Evolutionary conservation across 1,139 yeast species (phyloP), one percentile per base, ranked within the genome.

Genomic region (Petasospora fabianii): DNA sequence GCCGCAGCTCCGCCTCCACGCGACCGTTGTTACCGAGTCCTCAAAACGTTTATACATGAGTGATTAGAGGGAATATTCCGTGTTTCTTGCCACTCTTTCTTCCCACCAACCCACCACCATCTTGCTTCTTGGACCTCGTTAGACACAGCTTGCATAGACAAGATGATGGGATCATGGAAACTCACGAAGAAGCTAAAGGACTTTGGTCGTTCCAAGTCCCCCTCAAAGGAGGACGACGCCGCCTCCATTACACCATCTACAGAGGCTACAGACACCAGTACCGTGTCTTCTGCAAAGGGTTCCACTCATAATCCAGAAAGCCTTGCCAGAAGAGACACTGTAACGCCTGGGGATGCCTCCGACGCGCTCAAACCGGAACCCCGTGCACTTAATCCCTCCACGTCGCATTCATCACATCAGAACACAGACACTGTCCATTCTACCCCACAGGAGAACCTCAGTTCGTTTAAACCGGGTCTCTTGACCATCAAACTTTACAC

Each of bases 401-500:
- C 47, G 2, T 38, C 46, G 6, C 43, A 36, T 11, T 42, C 46
- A 4, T 47, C 52, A n/a, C 33, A 30, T 12, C 30, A 31, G 7
- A 31, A 24, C 29, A 38, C 46, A 9, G 13, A 16, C 2, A 19
- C 24, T 3, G 34, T 21, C 21, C 21, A 21, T n/a, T 4, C 35
- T 13, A 20, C 21, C 3, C 40, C n/a, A 14, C 32, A 41, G 5
- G 48, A 46, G 10, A 44, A 41, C 32, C 20, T 40, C 24, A 48
- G 43, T 11, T 53, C 66, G 3, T 59, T 68, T 38, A 66, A 65
- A 32, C 92, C 94, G 0, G 95, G 94, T 0, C 61, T 84, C 21
- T 67, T 84, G 39, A 80, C 85, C 0, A 83, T 84, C 20, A 80
- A 83, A 48, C 71, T 84, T 24, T 80, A 82, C 55, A 71, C 73